Conservation (phyloP, 2,329 filamentous ascomycete genomes). For the Aspergillaceae sp. region DNA sequence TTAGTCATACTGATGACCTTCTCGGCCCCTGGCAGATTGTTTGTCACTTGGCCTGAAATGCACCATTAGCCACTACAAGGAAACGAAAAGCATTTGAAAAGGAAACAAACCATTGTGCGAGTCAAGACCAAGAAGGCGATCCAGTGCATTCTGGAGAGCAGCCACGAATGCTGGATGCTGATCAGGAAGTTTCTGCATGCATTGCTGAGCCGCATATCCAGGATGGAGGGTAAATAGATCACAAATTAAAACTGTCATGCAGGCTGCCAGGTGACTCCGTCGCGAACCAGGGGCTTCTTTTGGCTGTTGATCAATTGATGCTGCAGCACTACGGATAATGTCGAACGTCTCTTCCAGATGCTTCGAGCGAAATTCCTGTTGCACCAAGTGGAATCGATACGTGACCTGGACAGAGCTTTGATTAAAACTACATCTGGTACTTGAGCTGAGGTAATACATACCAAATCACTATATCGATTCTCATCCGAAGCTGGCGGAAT, state of each 20-base stretch:
- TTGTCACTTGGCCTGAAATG: slow-evolving; percentile 2
- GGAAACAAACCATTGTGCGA: slow-evolving; percentile 10
- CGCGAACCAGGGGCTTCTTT: slow-evolving; percentile 1
- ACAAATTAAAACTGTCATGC: slow-evolving; percentile 23
- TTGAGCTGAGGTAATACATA: slow-evolving; percentile 7
- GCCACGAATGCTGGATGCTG: slow-evolving; percentile 19
- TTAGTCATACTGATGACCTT: slow-evolving; percentile 29
- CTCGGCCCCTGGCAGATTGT: slow-evolving; percentile 22
- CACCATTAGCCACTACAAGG: slow-evolving; percentile 5
- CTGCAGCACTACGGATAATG: slow-evolving; percentile 25
- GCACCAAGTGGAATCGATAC: slow-evolving; percentile 33
- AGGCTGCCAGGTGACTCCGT: slow-evolving; percentile 12
- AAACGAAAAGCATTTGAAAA: not conserved
- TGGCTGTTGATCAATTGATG: slow-evolving; percentile 10
- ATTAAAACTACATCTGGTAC: not conserved
- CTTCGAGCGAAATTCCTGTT: slow-evolving; percentile 31
- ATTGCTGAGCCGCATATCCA: slow-evolving; percentile 18
- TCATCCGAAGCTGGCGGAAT: slow-evolving; percentile 11
- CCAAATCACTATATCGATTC: slow-evolving; percentile 20
- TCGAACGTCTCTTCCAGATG: slow-evolving; percentile 25
- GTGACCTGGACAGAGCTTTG: slow-evolving; percentile 17
- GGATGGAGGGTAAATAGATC: slow-evolving; percentile 28
- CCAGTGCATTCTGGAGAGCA: slow-evolving; percentile 24
- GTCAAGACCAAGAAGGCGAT: slow-evolving; percentile 24
- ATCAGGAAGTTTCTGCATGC: slow-evolving; percentile 20